Evolutionary conservation across 176 grass and related monocot species (phyloP).

Genomic region (Aegilops umbellulata): DNA sequence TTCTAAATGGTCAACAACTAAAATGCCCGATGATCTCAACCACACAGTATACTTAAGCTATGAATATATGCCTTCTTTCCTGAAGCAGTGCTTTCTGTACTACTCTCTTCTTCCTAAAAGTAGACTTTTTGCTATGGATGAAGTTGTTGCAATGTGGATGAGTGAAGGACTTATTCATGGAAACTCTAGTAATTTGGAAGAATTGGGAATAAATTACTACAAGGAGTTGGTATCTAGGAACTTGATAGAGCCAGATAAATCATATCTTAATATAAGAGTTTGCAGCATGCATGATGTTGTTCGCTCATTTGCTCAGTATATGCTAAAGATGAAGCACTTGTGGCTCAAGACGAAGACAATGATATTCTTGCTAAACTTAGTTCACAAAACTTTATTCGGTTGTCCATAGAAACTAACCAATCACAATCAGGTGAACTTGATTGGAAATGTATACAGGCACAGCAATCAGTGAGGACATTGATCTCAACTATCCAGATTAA

Average conservation of each 20-base stretch:
- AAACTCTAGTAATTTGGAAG: not conserved
- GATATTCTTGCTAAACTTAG: not conserved
- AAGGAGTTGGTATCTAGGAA: constrained; percentile 34
- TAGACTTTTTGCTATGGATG: rapidly evolving
- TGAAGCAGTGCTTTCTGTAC: not conserved
- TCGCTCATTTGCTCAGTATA: constrained; percentile 19
- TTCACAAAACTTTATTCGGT: not conserved
- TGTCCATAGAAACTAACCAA: not conserved
- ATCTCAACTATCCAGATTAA: not conserved
- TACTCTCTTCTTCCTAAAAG: not conserved
- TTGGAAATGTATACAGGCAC: not conserved
- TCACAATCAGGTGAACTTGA: not conserved
- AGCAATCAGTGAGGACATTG: not conserved
- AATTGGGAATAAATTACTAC: not conserved
- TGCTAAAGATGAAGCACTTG: not conserved
- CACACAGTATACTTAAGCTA: not conserved
- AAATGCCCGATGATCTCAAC: not conserved
- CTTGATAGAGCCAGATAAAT: constrained; percentile 7
- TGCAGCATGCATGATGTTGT: constrained; percentile 37
- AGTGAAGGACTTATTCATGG: not conserved
- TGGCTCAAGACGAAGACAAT: not conserved
- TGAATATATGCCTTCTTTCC: not conserved
- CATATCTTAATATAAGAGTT: rapidly evolving
- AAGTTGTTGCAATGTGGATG: not conserved
- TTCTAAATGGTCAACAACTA: not conserved